A percentile compares a stretch with the other conserved stretches of the same genome.
Conservation (phyloP, 2,329 filamentous ascomycete genomes). For the Aphanoascus verrucosus region DNA sequence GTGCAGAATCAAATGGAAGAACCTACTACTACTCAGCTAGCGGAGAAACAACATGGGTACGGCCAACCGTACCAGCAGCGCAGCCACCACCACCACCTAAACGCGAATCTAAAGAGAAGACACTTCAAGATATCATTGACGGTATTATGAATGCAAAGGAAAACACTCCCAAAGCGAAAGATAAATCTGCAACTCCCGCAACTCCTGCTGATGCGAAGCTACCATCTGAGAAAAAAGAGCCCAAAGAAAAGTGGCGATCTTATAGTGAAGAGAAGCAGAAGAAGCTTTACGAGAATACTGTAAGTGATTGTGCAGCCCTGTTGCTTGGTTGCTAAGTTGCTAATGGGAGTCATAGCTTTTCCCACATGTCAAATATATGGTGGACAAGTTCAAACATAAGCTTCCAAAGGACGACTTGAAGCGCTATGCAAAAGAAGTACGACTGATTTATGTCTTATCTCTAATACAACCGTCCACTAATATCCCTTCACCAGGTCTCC, state of each 20-base stretch:
- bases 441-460: constrained; percentile 11
- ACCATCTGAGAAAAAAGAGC: constrained; percentile 36
- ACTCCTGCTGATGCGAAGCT: constrained; percentile 55
- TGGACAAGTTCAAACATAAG: constrained; percentile 78
- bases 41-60: constrained; percentile 70
- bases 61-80: constrained; percentile 59
- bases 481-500: constrained; percentile 41
- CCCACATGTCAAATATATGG: constrained; percentile 72
- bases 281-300: constrained; percentile 89
- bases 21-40: constrained; percentile 77
- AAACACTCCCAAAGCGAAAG: constrained; percentile 41
- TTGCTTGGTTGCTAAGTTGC: background rate
- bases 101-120: constrained; percentile 60
- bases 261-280: constrained; percentile 68
- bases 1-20: constrained; percentile 61
- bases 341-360: constrained; percentile 49
- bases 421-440: constrained; percentile 53
- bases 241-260: constrained; percentile 41
- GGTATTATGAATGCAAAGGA: constrained; percentile 63
- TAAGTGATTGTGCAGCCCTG: constrained; percentile 39
- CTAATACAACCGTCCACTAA: constrained; percentile 35
- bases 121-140: constrained; percentile 75
- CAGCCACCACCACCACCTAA: constrained; percentile 53
- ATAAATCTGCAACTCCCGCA: constrained; percentile 46
- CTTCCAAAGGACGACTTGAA: constrained; percentile 69